Evolutionary conservation across 139 green algal genomes (phyloP).

Genomic region (Picochlorum sp.): DNA sequence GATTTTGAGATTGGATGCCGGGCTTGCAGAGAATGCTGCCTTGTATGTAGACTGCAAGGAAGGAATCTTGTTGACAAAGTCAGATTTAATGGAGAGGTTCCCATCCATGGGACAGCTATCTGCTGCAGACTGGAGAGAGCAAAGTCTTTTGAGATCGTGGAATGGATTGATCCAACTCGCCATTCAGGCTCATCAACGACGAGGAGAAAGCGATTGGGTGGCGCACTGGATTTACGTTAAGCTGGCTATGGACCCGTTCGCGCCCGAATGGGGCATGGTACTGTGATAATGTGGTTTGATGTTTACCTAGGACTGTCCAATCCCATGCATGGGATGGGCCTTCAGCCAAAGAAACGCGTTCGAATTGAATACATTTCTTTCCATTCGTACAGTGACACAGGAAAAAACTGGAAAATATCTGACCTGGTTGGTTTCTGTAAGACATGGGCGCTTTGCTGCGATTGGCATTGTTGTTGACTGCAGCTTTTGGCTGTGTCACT

Average conservation of each 20-base stretch:
- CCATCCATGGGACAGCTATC: conserved; percentile 7
- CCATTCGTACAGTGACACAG: too few species aligned
- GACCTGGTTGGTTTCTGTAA: too few species aligned
- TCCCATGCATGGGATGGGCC: too few species aligned
- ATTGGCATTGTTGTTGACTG: too few species aligned
- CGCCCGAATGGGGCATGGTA: conserved; percentile 41
- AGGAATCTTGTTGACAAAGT: conserved; percentile 17
- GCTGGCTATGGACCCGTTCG: conserved; percentile 49
- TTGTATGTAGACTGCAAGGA: conserved; percentile 15
- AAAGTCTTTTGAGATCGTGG: neutral
- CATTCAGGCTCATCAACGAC: conserved; percentile 48
- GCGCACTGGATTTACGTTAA: conserved; percentile 60
- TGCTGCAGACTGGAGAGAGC: conserved; percentile 34
- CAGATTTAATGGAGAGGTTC: conserved; percentile 7
- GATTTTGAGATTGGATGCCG: neutral
- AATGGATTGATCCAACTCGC: neutral
- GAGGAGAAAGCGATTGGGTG: conserved; percentile 63
- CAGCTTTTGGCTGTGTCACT: too few species aligned
- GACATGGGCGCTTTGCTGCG: too few species aligned
- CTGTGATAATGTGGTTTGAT: neutral
- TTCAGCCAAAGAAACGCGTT: too few species aligned
- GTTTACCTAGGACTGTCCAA: too few species aligned
- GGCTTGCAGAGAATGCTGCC: neutral
- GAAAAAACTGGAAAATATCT: too few species aligned
- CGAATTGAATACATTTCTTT: too few species aligned